Evolutionary conservation across 805 yeast species (phyloP).

Genomic region (Kodamaea hsintzibuensis): DNA sequence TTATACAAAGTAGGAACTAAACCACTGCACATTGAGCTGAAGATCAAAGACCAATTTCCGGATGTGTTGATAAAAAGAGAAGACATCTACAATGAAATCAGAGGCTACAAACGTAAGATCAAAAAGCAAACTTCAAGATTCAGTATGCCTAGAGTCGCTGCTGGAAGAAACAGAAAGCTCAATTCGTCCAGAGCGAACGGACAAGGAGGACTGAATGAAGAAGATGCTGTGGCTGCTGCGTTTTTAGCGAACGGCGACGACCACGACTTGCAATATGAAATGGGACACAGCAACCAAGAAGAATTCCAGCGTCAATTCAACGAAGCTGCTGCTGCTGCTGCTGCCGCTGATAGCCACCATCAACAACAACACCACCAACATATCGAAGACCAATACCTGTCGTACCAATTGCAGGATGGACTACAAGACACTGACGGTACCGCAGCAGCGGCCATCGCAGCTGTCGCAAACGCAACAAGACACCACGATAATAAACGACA

Average conservation of each 20-base stretch:
- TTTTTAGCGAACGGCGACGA: conserved; percentile 24
- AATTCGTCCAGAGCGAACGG: conserved; percentile 13
- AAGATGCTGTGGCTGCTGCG: conserved; percentile 16
- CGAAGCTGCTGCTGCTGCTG: conserved; percentile 37
- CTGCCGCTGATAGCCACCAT: conserved; percentile 37
- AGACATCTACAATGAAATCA: conserved; percentile 57
- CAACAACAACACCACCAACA: conserved; percentile 24
- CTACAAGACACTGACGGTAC: conserved; percentile 19
- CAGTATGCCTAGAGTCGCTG: conserved; percentile 3
- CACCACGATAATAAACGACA: conserved; percentile 19
- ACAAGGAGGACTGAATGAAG: conserved; percentile 15
- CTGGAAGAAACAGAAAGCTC: background rate
- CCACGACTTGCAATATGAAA: conserved; percentile 21
- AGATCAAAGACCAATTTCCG: conserved; percentile 51
- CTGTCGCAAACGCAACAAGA: conserved; percentile 36
- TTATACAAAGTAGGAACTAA: conserved; percentile 56
- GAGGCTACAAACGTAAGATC: conserved; percentile 54
- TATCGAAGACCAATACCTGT: conserved; percentile 29
- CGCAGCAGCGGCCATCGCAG: conserved; percentile 44
- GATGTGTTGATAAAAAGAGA: conserved; percentile 56
- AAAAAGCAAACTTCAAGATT: conserved; percentile 39
- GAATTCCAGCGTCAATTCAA: conserved; percentile 18
- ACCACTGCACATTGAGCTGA: conserved; percentile 54
- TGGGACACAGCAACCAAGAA: conserved; percentile 20
- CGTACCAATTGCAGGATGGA: conserved; percentile 28